Conservation (phyloP, 2,329 filamentous ascomycete species). For the Rugonectria rugulosa region DNA sequence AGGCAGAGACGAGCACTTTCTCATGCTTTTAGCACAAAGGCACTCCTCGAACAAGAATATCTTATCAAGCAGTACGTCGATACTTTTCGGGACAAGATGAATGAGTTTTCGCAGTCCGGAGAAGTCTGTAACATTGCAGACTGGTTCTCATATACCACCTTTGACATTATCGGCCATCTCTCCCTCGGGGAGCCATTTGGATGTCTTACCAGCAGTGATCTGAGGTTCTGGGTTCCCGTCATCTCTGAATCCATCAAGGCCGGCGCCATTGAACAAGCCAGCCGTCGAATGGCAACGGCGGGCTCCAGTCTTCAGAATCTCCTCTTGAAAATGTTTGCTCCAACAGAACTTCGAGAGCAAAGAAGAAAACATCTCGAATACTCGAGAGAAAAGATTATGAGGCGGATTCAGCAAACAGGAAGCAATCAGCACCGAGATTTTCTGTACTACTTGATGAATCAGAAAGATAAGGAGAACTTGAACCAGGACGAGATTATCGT, state of each 20-base stretch:
- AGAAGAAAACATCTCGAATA: constrained; percentile 44
- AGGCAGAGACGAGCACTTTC: constrained; percentile 44
- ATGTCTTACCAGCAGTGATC: constrained; percentile 34
- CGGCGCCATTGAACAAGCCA: constrained; percentile 40
- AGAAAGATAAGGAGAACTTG: constrained; percentile 45
- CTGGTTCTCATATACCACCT: constrained; percentile 41
- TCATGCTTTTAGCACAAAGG: constrained; percentile 40
- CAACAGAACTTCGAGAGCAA: constrained; percentile 31
- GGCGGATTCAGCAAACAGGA: constrained; percentile 33
- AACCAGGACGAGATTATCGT: constrained; percentile 44
- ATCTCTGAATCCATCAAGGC: constrained; percentile 39
- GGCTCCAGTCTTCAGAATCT: constrained; percentile 19
- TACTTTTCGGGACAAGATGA: constrained; percentile 33
- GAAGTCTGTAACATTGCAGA: constrained; percentile 34
- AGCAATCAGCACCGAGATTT: constrained; percentile 41
- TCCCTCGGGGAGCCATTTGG: constrained; percentile 41
- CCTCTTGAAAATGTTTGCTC: constrained; percentile 20
- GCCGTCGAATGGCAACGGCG: constrained; percentile 12
- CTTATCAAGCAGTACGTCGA: constrained; percentile 40
- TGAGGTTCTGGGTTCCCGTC: constrained; percentile 36
- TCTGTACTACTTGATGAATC: constrained; percentile 46
- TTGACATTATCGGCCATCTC: constrained; percentile 42
- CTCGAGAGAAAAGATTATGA: constrained; percentile 45
- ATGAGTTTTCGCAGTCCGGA: constrained; percentile 30
- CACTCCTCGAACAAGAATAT: constrained; percentile 43